These are phyloP conservation scores for Yamadazyma kanchanaburiensis DNA, from an alignment of 1,139 yeast genomes.

Conservation along the genomic window DNA sequence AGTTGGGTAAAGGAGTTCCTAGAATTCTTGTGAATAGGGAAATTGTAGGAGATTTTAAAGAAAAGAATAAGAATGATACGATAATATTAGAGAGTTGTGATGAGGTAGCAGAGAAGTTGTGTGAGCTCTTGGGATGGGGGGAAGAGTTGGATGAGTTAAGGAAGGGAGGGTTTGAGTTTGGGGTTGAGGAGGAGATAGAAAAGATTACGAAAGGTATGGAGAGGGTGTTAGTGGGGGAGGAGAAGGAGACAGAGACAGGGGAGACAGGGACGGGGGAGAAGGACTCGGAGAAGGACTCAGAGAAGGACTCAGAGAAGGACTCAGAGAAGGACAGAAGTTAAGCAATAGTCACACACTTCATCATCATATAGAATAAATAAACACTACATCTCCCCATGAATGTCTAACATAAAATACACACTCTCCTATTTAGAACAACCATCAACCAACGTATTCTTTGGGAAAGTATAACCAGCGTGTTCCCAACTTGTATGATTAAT, in stretches of 20 bases:
- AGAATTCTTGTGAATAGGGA: constrained; percentile 75
- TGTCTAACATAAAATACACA: constrained; percentile 5
- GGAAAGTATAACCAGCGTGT: constrained; percentile 63
- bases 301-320: background rate
- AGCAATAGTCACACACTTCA: too few relatives aligned
- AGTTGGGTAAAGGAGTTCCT: constrained; percentile 44
- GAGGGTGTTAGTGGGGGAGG: constrained; percentile 5
- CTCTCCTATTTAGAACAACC: constrained; percentile 14
- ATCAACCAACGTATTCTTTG: constrained; percentile 35
- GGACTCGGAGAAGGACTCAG: background rate
- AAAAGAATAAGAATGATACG: constrained; percentile 55
- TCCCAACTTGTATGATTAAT: constrained; percentile 64
- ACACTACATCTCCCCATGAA: too few relatives aligned
- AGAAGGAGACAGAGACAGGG: constrained; percentile 3
- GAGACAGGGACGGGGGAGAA: constrained; percentile 2
- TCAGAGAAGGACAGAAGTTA: constrained; percentile 3
- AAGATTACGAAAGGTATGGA: constrained; percentile 5
- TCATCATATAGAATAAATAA: too few relatives aligned
- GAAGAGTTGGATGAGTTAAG: constrained; percentile 42
- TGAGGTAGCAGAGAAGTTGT: constrained; percentile 50
- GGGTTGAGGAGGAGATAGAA: constrained; percentile 10
- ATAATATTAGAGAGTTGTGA: constrained; percentile 65
- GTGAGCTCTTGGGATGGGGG: constrained; percentile 62
- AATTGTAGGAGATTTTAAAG: constrained; percentile 67
- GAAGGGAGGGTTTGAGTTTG: constrained; percentile 13